Conservation (phyloP, 208 protist genomes). For the Trichomonas vaginalis region DNA sequence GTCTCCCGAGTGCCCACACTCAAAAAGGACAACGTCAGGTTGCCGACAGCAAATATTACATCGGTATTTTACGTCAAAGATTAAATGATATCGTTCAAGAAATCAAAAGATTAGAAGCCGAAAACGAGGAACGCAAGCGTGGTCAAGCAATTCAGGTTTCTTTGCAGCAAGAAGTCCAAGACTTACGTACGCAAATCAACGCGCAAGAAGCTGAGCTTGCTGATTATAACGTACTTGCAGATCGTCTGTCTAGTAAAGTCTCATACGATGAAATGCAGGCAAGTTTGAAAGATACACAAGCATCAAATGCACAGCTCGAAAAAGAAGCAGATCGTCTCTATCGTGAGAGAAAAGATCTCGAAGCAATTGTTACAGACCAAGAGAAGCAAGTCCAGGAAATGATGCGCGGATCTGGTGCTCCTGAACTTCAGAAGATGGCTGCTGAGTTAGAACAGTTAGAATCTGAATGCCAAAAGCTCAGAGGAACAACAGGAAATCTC, state of each 20-base stretch:
- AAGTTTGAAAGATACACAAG: background rate
- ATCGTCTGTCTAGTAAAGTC: background rate
- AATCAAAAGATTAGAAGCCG: background rate
- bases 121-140: background rate
- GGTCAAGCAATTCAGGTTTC: background rate
- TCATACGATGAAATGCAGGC: background rate
- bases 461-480: background rate
- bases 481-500: background rate
- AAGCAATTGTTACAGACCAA: background rate
- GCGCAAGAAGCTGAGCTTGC: background rate
- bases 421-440: background rate
- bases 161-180: background rate
- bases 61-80: background rate
- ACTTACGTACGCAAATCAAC: background rate
- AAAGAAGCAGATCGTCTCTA: background rate
- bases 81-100: background rate
- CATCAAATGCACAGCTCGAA: background rate
- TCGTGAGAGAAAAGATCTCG: background rate
- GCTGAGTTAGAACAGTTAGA: background rate
- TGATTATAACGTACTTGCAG: slow-evolving; percentile 14
- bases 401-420: background rate
- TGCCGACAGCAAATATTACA: background rate
- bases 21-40: background rate
- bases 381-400: background rate
- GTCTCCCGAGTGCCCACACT: background rate